Base-by-base conservation (phyloP, 768 basidiomycete species). In the Rhizopogon roseolus region DNA sequence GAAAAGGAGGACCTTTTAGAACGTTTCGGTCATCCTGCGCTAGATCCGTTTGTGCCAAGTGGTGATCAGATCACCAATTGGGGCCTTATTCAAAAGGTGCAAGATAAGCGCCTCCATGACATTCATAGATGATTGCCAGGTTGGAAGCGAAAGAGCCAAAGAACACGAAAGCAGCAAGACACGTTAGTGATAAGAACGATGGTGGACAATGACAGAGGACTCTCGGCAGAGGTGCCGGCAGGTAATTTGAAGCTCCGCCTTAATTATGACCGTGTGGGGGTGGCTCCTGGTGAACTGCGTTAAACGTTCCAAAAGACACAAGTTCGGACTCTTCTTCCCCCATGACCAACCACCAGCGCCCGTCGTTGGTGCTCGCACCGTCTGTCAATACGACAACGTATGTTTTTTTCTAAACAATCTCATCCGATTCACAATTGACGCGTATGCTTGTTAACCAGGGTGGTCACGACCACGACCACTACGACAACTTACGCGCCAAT, bases 401-500 rank as follows among this genome's bases (percentile, higher is more conserved):
- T 44, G 84, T 76, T 45, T 44, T 56, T 28, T 50, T 55, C 4
- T 22, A 22, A 29, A 27, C 10, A 25, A 48, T 28, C n/a, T 27
- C 50, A 10, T 25, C 13, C 25, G 22, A 54, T 43, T 55, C 40
- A 41, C 38, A 52, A 53, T 55, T 66, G 54, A 63, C 65, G 66
- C 57, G 62, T 60, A 55, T 53, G 48, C 59, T 55, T 38, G 41
- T 55, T 58, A 40, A 60, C 37, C 64, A 93, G 91, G 51, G 89
- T 93, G 62, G 86, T 90, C 61, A 93, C 91, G 46, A 93, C 88
- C n/a, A 93, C 92, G 1, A 91, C 89, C 0, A 93, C 92, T 2
- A 93, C 91, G 1, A 93, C 92, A 2, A 84, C 86, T 10, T 92
- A 93, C 73, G 86, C 91, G 52, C 91, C 91, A n/a, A 91, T 93